These are phyloP conservation scores for Pseudocercospora fuligena DNA, from an alignment of 2,329 filamentous ascomycete genomes.

Conservation along the genomic window DNA sequence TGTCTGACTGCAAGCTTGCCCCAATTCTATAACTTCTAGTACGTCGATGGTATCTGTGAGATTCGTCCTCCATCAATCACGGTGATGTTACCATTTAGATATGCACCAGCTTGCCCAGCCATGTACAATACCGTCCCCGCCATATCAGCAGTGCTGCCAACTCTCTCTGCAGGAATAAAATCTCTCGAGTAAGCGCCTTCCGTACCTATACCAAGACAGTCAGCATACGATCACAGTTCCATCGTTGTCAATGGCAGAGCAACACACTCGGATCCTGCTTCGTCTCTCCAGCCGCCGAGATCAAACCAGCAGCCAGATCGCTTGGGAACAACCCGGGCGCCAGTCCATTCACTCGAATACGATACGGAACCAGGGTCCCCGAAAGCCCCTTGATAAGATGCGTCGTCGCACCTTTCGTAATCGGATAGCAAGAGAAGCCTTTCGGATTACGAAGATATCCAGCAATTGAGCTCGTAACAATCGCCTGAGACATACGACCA, in stretches of 20 bases:
- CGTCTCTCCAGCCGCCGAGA: conserved; percentile 33
- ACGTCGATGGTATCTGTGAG: conserved; percentile 26
- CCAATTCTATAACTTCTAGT: conserved; percentile 9
- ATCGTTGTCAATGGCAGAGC: too few species aligned
- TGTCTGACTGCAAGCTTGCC: too few species aligned
- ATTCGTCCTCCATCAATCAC: conserved; percentile 37
- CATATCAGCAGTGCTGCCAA: conserved; percentile 67
- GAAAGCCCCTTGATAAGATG: conserved; percentile 57
- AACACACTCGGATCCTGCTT: conserved; percentile 35
- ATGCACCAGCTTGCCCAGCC: conserved; percentile 66
- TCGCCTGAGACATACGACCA: conserved; percentile 47
- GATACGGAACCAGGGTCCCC: conserved; percentile 45
- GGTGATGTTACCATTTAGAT: conserved; percentile 61
- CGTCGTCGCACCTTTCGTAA: conserved; percentile 54
- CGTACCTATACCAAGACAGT: conserved; percentile 34
- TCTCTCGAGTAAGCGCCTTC: conserved; percentile 48
- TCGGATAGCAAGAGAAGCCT: conserved; percentile 47
- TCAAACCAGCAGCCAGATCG: conserved; percentile 62
- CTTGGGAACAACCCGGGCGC: conserved; percentile 65
- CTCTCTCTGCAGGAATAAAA: conserved; percentile 60
- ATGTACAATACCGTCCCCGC: conserved; percentile 69
- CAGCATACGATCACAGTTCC: too few species aligned
- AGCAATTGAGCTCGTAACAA: conserved; percentile 54
- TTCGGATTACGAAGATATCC: conserved; percentile 48
- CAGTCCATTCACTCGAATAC: conserved; percentile 57